Evolutionary conservation across 768 basidiomycete species (phyloP).

Genomic region (Auriculariales sp.): DNA sequence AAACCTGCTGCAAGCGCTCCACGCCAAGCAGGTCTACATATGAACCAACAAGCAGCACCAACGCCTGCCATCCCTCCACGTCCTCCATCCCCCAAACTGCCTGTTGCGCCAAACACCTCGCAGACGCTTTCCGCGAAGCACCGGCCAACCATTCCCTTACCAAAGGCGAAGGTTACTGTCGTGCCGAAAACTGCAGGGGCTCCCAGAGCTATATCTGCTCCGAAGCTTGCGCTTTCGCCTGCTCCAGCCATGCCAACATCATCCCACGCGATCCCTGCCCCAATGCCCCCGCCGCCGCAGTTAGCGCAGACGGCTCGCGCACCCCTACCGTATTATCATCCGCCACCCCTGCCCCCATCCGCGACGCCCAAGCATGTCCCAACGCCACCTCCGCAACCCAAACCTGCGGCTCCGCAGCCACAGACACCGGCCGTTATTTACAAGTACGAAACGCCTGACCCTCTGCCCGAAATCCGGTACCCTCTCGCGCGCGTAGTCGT

Average conservation of each 20-base stretch:
- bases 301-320: not conserved
- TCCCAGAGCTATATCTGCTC: constrained; percentile 11
- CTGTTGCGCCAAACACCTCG: constrained; percentile 10
- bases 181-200: constrained; percentile 6
- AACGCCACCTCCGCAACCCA: constrained; percentile 8
- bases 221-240: constrained; percentile 7
- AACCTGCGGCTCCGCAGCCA: constrained; percentile 18
- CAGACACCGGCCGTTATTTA: constrained; percentile 14
- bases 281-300: constrained; percentile 3
- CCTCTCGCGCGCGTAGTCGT: constrained; percentile 14
- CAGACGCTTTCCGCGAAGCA: constrained; percentile 9
- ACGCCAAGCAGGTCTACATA: constrained; percentile 3
- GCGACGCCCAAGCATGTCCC: not conserved
- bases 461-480: constrained; percentile 37
- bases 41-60: constrained; percentile 6
- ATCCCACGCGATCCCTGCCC: not conserved
- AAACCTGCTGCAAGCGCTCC: constrained; percentile 10
- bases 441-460: constrained; percentile 22
- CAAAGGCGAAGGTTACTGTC: too few relatives aligned
- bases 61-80: constrained; percentile 9
- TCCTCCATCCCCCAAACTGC: constrained; percentile 13
- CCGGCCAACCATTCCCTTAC: not conserved
- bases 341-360: constrained; percentile 3
- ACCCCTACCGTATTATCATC: not conserved
- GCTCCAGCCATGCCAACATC: constrained; percentile 1